phyloP scores from a whole-genome alignment of 1,284 basidiomycete genomes.

The Phlebopus sp. region DNA sequence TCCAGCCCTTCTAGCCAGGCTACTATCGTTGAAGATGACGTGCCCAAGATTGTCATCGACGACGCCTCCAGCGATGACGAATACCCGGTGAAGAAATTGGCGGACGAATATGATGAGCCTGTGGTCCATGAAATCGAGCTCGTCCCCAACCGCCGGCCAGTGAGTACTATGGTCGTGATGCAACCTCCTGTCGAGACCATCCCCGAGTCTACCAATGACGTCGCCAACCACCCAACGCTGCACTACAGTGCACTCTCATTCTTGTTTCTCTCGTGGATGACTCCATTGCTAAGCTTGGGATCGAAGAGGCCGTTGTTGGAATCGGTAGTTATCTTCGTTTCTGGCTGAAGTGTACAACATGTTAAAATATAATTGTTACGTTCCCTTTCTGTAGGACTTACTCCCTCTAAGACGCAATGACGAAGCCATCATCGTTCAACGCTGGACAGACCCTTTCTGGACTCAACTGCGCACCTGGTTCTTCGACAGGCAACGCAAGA shows the following conservation, averaged over 20 bases:
- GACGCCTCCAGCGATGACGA: slow-evolving; percentile 3
- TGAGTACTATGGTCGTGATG: slow-evolving; percentile 23
- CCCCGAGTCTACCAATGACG: slow-evolving; percentile 16
- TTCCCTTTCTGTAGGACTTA: slow-evolving; percentile 19
- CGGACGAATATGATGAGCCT: background rate
- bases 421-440: slow-evolving; percentile 24
- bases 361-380: slow-evolving; percentile 6
- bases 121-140: slow-evolving; percentile 2
- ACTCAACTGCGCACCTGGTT: slow-evolving; percentile 17
- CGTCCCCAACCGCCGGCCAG: slow-evolving; percentile 6
- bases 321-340: slow-evolving; percentile 31
- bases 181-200: slow-evolving; percentile 20
- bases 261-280: slow-evolving; percentile 24
- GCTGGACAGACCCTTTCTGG: slow-evolving; percentile 27
- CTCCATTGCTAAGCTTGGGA: slow-evolving; percentile 19
- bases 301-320: slow-evolving; percentile 28
- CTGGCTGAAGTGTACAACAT: slow-evolving; percentile 20
- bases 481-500: slow-evolving; percentile 14
- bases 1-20: slow-evolving; percentile 11
- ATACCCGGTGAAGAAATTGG: background rate
- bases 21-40: slow-evolving; percentile 19
- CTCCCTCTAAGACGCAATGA: slow-evolving; percentile 27
- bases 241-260: slow-evolving; percentile 7
- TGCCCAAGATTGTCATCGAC: slow-evolving; percentile 8
- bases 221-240: slow-evolving; percentile 23